phyloP scores from a whole-genome alignment of 768 basidiomycete species.

The Serendipita sp. region DNA sequence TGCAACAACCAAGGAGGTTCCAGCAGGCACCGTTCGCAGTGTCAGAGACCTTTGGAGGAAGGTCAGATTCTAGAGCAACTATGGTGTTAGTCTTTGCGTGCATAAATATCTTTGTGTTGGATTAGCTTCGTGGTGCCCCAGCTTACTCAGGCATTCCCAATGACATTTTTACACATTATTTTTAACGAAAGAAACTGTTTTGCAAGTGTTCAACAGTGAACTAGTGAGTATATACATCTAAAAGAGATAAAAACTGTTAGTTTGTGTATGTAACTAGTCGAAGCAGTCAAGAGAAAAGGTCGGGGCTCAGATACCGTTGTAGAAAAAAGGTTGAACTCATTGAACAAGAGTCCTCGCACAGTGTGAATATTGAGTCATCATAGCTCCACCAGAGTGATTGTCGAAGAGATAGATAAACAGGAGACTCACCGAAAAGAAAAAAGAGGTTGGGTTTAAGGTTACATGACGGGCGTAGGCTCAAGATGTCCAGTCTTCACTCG shows the following conservation, averaged over 20 bases:
- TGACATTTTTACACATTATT: too few species aligned
- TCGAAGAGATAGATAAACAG: background rate
- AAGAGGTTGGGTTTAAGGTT: background rate
- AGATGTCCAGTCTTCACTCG: background rate
- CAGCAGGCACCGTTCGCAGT: background rate
- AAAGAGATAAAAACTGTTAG: too few species aligned
- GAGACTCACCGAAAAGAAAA: constrained; percentile 13
- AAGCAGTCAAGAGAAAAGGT: constrained; percentile 6
- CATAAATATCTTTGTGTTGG: background rate
- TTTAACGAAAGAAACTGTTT: too few species aligned
- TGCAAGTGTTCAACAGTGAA: too few species aligned
- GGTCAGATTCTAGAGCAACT: background rate
- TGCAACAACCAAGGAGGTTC: background rate
- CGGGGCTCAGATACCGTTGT: constrained; percentile 73
- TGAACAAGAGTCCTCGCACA: constrained; percentile 40
- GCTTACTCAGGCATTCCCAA: background rate
- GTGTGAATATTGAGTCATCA: constrained; percentile 61
- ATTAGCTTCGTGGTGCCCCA: background rate
- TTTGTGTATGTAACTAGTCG: too few species aligned
- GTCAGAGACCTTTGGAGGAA: background rate
- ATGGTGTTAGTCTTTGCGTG: background rate
- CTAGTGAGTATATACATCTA: too few species aligned
- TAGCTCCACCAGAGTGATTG: constrained; percentile 15
- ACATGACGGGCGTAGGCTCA: background rate
- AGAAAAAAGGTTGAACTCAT: constrained; percentile 39